A percentile compares a stretch with the other conserved stretches of the same genome.
Evolutionary conservation across 2,329 filamentous ascomycete species (phyloP).

Genomic region (Herpotrichia juniperi): DNA sequence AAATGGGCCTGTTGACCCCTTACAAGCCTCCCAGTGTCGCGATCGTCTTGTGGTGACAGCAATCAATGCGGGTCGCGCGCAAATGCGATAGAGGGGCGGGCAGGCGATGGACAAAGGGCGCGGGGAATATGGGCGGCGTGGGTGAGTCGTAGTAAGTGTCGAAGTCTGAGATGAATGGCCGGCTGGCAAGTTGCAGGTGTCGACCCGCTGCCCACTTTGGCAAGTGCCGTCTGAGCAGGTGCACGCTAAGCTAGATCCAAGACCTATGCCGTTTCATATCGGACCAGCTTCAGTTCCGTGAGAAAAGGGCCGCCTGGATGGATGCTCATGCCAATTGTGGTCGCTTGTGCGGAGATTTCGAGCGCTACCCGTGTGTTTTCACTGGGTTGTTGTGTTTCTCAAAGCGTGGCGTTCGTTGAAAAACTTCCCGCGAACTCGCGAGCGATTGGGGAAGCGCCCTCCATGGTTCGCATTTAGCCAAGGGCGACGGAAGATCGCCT

Average conservation of each 20-base stretch:
- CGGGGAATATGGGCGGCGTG: conserved; percentile 13
- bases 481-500: conserved; percentile 21
- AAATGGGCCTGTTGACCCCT: conserved; percentile 31
- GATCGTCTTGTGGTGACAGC: conserved; percentile 15
- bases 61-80: conserved; percentile 10
- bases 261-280: conserved; percentile 35
- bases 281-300: conserved; percentile 16
- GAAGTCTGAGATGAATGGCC: conserved; percentile 1
- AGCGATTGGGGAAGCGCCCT: conserved; percentile 13
- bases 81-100: conserved; percentile 17
- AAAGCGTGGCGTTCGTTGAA: neutral
- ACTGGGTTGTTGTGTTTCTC: neutral
- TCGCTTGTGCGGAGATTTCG: conserved; percentile 1
- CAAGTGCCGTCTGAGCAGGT: conserved; percentile 13
- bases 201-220: neutral
- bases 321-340: conserved; percentile 5
- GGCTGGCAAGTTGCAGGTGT: neutral
- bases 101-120: conserved; percentile 7
- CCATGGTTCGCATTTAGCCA: conserved; percentile 34
- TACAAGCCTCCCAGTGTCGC: conserved; percentile 25
- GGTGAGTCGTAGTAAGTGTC: conserved; percentile 20
- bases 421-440: neutral
- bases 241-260: conserved; percentile 23
- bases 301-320: conserved; percentile 14
- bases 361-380: neutral